phyloP scores from a whole-genome alignment of 2,329 filamentous ascomycete genomes.

The Fusarium lateritium region DNA sequence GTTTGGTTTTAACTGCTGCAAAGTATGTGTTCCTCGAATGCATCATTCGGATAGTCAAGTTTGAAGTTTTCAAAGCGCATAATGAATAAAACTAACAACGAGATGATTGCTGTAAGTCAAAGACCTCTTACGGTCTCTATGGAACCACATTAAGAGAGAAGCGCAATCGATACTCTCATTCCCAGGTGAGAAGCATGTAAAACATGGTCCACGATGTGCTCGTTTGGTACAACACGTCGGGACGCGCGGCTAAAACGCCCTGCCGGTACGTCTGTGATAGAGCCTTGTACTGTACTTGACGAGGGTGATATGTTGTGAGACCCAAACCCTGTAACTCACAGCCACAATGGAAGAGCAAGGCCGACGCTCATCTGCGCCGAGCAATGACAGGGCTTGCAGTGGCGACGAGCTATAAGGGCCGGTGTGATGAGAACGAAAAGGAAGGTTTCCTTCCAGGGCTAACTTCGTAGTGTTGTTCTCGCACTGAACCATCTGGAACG shows the following conservation, averaged over 20 bases:
- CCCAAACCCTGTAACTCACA: conserved; percentile 1
- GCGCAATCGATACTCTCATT: background rate
- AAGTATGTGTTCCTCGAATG: too few species aligned
- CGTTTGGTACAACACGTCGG: background rate
- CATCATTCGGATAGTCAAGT: too few species aligned
- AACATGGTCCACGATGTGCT: background rate
- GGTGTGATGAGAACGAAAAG: conserved; percentile 1
- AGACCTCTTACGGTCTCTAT: too few species aligned
- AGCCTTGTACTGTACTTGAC: background rate
- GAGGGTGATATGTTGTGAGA: background rate
- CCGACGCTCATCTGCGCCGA: background rate
- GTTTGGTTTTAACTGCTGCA: too few species aligned
- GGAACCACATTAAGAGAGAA: too few species aligned
- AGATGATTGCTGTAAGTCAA: too few species aligned
- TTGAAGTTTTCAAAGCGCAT: too few species aligned
- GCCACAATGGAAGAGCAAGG: conserved; percentile 4
- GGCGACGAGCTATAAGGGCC: conserved; percentile 1
- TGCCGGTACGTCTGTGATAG: conserved; percentile 2
- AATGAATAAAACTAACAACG: too few species aligned
- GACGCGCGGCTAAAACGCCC: conserved; percentile 9
- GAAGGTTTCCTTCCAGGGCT: background rate
- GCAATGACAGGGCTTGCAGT: conserved; percentile 9
- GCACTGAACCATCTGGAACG: background rate
- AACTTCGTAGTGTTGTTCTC: background rate
- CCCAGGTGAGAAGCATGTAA: background rate